These are phyloP conservation scores for Neopestalotiopsis clavispora DNA, from an alignment of 2,329 filamentous ascomycete species.

Conservation along the genomic window DNA sequence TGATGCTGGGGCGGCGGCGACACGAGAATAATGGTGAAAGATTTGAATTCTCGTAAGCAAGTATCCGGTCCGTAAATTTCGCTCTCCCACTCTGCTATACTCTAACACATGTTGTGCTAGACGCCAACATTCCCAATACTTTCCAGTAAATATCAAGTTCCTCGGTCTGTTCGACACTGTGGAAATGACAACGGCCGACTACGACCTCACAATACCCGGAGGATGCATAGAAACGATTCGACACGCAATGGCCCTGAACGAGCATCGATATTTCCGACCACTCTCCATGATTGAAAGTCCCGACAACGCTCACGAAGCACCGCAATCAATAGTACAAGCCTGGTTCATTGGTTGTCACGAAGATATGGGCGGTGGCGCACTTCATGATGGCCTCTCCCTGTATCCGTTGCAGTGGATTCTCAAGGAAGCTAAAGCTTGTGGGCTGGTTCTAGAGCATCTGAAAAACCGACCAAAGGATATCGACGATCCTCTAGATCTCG, in stretches of 20 bases:
- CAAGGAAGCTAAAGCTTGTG: neutral
- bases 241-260: neutral
- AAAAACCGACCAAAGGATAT: neutral
- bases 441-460: neutral
- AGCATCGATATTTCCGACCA: neutral
- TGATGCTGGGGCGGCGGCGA: neutral
- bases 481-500: neutral
- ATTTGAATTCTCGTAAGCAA: neutral
- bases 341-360: conserved; percentile 7
- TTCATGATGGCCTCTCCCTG: neutral
- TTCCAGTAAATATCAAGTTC: neutral
- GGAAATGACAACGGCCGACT: neutral
- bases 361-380: neutral
- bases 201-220: neutral
- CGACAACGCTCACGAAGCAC: neutral
- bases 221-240: neutral
- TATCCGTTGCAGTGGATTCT: conserved; percentile 7
- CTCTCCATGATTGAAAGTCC: neutral
- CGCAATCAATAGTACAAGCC: neutral
- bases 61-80: too few species aligned
- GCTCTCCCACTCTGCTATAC: neutral
- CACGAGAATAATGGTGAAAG: neutral
- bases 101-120: neutral
- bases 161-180: neutral
- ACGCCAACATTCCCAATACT: neutral